Base-by-base conservation (phyloP, 2,329 filamentous ascomycete genomes). In the Blumeria graminis region DNA sequence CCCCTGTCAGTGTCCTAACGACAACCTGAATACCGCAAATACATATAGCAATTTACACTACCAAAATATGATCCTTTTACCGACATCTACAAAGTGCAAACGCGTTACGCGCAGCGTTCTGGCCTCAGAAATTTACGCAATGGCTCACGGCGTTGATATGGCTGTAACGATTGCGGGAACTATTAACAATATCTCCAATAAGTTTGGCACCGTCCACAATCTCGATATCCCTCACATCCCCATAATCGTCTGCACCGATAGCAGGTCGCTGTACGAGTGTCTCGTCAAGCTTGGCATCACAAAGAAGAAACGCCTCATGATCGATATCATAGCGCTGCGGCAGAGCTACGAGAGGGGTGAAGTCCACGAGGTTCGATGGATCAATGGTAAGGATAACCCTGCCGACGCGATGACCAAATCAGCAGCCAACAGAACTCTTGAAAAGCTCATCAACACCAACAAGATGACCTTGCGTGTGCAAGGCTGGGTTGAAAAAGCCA, bases 251-350 rank as follows among this genome's bases (percentile, higher is more conserved):
- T 58, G 34, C 55, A 58, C 50, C 9, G 48, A 52, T 52, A 34
- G 28, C 33, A 34, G 16, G 10, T 52, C 32, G 11, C n/a, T 52
- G 4, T 56, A 58, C 52, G 55, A 56, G 16, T 58, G 55, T 16
- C n/a, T 58, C n/a, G 39, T 58, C 18, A 58, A 58, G 43, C 35
- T 58, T 34, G 55, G 55, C 3, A 58, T 35, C 8, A 58, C 57
- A 10, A 33, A 58, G 34, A 48, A 58, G 33, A 56, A 58, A 32
- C 9, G 51, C 10, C 43, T 48, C 13, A 48, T n/a, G 43, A 48
- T 48, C 22, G 43, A 48, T 48, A 48, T 48, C 11, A 48, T 48
- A 7, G 43, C 43, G 7, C 43, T 57, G 32, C 34, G 28, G 6
- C 33, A 57, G 38, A 52, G 34, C 7, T 57, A 56, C 43, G 41